phyloP scores from a whole-genome alignment of 225 moss, liverwort and hornwort species.

The Physcomitrellopsis africana region DNA sequence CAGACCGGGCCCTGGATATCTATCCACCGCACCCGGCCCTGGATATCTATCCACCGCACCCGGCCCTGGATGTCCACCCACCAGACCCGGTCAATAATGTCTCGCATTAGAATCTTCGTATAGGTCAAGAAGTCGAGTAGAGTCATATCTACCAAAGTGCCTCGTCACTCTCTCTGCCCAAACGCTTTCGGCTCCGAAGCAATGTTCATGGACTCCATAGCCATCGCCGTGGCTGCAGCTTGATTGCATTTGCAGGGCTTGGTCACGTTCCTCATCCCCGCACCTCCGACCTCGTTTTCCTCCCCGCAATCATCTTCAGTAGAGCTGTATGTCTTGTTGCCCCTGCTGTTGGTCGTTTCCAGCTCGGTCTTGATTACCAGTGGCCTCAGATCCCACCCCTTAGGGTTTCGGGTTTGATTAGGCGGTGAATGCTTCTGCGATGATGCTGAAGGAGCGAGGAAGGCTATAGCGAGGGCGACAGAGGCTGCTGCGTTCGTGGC shows the following conservation, averaged over 20 bases:
- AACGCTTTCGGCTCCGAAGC: too few species aligned
- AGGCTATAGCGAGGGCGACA: not conserved
- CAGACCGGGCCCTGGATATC: too few species aligned
- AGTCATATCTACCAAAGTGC: too few species aligned
- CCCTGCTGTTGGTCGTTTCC: constrained; percentile 18
- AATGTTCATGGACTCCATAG: not conserved
- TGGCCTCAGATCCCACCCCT: constrained; percentile 17
- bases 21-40: too few species aligned
- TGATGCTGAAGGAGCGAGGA: constrained; percentile 24
- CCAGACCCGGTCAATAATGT: too few species aligned
- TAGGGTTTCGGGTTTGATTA: constrained; percentile 41
- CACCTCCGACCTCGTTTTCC: not conserved
- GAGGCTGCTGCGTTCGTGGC: not conserved
- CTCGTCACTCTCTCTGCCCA: too few species aligned
- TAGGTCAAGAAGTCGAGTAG: too few species aligned
- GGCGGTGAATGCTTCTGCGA: not conserved
- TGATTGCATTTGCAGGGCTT: too few species aligned
- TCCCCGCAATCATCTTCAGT: too few species aligned
- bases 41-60: too few species aligned
- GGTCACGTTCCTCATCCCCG: not conserved
- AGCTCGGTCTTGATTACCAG: constrained; percentile 8
- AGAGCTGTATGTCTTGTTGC: not conserved
- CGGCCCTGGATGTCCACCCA: too few species aligned
- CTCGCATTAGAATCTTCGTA: too few species aligned
- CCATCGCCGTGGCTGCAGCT: constrained; percentile 19